These are phyloP conservation scores for Glycyrrhiza uralensis DNA, from an alignment of 306 rosid genomes.

Conservation along the genomic window DNA sequence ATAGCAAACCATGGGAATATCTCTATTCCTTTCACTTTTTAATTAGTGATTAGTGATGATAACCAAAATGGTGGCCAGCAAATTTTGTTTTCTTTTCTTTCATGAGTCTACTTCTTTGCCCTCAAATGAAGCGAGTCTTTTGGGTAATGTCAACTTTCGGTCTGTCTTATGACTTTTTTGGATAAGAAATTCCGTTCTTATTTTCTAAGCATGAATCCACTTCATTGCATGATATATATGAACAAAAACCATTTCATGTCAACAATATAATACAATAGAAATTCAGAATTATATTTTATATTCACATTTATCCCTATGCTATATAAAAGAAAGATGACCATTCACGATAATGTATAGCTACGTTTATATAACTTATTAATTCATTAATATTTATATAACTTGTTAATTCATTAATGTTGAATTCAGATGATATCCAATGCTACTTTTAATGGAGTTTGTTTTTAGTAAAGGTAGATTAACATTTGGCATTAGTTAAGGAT, in stretches of 20 bases:
- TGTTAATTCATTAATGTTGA: not conserved
- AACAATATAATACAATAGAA: not conserved
- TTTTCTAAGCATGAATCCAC: not conserved
- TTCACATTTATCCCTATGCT: not conserved
- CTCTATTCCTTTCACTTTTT: slow-evolving; percentile 3
- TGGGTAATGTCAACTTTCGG: slow-evolving; percentile 1
- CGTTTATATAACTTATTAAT: too few species aligned
- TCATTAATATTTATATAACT: too few species aligned
- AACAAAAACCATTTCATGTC: not conserved
- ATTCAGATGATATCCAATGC: not conserved
- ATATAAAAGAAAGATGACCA: too few species aligned
- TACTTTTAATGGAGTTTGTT: not conserved
- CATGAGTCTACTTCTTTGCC: slow-evolving; percentile 23
- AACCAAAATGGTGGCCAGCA: slow-evolving; percentile 31
- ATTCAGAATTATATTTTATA: not conserved
- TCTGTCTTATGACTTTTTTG: slow-evolving; percentile 8
- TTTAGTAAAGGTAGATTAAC: not conserved
- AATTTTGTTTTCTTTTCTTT: slow-evolving; percentile 18
- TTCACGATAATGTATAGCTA: not conserved
- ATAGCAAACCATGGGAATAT: not conserved
- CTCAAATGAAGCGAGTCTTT: slow-evolving; percentile 28
- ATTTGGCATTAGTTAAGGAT: too few species aligned
- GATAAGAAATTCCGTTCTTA: not conserved
- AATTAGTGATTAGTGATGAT: slow-evolving; percentile 9
- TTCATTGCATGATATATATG: not conserved